Conservation (phyloP, 768 basidiomycete genomes). For the Mrakia blollopis region DNA sequence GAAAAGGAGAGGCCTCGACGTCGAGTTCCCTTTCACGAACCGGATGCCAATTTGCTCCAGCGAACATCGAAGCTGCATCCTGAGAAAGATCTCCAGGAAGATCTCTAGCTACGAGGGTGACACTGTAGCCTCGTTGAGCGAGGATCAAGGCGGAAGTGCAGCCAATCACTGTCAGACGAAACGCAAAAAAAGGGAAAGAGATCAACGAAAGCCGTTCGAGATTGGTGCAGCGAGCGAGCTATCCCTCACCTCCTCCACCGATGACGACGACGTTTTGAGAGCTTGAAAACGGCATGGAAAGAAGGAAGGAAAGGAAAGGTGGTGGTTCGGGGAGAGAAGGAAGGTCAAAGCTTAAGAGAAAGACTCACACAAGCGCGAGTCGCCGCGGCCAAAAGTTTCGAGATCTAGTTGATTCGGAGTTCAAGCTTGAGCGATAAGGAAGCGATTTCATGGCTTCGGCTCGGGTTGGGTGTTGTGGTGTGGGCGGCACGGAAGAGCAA, state of each 20-base stretch:
- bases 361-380: too few species aligned
- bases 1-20: not conserved
- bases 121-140: constrained; percentile 23
- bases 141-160: constrained; percentile 20
- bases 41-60: not conserved
- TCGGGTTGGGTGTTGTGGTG: too few species aligned
- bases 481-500: too few species aligned
- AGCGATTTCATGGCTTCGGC: too few species aligned
- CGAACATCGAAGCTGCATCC: not conserved
- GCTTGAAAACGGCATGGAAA: not conserved
- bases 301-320: too few species aligned
- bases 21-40: not conserved
- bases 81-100: constrained; percentile 1
- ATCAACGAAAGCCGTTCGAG: too few species aligned
- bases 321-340: too few species aligned
- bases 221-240: not conserved
- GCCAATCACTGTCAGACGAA: not conserved
- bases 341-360: too few species aligned
- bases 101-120: constrained; percentile 27
- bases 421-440: not conserved
- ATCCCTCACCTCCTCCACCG: constrained; percentile 7
- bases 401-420: not conserved
- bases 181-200: too few species aligned
- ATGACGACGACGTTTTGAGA: constrained; percentile 5
- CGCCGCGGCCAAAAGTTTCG: not conserved